Evolutionary conservation across 2,329 filamentous ascomycete species (phyloP).

Genomic region (Fusarium armeniacum): DNA sequence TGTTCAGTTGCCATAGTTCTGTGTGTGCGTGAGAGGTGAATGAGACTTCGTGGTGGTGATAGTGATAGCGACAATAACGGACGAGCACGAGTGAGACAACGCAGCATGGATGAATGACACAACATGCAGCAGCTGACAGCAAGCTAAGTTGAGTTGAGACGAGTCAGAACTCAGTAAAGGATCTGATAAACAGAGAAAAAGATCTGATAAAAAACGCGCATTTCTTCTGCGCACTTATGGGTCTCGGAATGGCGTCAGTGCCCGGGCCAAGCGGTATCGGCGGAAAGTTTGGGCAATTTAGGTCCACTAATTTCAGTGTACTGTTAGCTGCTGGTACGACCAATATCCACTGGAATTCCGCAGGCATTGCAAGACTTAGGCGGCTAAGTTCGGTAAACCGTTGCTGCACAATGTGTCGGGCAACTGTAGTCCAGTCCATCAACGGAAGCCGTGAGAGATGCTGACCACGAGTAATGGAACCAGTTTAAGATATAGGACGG

Average conservation of each 20-base stretch:
- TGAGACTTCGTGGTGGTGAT: constrained; percentile 1
- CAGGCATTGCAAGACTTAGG: neutral
- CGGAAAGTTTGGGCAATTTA: neutral
- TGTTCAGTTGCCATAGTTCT: constrained; percentile 29
- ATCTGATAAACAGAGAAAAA: constrained; percentile 37
- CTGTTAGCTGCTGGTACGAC: neutral
- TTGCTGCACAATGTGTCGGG: neutral
- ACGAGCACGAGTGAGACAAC: constrained; percentile 29
- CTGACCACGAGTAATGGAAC: no score
- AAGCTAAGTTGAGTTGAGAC: constrained; percentile 7
- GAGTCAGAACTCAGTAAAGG: constrained; percentile 25
- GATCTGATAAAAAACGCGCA: constrained; percentile 42
- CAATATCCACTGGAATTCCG: neutral
- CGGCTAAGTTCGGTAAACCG: constrained; percentile 32
- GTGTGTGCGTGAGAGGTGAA: neutral
- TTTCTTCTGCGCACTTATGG: constrained; percentile 34
- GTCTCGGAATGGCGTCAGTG: constrained; percentile 24
- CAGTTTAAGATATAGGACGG: no score
- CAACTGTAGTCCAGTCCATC: neutral
- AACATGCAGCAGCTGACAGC: constrained; percentile 19
- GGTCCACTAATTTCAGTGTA: neutral
- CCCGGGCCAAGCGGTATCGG: constrained; percentile 38
- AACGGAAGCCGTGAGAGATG: no score
- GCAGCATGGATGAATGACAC: constrained; percentile 34
- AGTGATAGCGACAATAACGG: constrained; percentile 11